phyloP scores from a whole-genome alignment of 2,329 filamentous ascomycete genomes.

The Claviceps sp. region DNA sequence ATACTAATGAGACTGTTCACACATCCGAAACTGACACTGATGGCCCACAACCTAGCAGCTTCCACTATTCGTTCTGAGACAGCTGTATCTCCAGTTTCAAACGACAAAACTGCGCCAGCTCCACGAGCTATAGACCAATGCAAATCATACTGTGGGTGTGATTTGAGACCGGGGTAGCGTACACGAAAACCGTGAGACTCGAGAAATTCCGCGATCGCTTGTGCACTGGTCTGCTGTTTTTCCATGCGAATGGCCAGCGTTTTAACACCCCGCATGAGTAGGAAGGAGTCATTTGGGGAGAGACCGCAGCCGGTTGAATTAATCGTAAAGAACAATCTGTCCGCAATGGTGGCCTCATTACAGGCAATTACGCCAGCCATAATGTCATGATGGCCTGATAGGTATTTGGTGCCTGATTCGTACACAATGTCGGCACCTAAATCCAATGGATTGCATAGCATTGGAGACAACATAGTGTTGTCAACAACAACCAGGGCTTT shows the following conservation, averaged over 20 bases:
- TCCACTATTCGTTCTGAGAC: constrained; percentile 91
- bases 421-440: constrained; percentile 93
- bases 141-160: constrained; percentile 89
- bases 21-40: constrained; percentile 94
- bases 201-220: constrained; percentile 82
- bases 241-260: constrained; percentile 97
- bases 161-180: constrained; percentile 84
- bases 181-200: constrained; percentile 87
- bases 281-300: constrained; percentile 88
- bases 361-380: constrained; percentile 96
- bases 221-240: constrained; percentile 88
- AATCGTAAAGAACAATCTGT: constrained; percentile 92
- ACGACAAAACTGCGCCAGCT: constrained; percentile 85
- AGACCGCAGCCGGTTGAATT: constrained; percentile 92
- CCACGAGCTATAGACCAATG: constrained; percentile 94
- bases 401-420: constrained; percentile 94
- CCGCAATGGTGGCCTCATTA: constrained; percentile 68
- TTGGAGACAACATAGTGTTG: constrained; percentile 97
- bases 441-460: constrained; percentile 86
- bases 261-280: constrained; percentile 91
- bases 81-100: constrained; percentile 79
- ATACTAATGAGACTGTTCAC: constrained; percentile 98
- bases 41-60: constrained; percentile 80
- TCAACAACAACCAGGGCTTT: constrained; percentile 81
- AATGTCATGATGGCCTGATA: constrained; percentile 95